phyloP scores from a whole-genome alignment of 1,284 basidiomycete genomes.

The Malassezia pachydermatis region DNA sequence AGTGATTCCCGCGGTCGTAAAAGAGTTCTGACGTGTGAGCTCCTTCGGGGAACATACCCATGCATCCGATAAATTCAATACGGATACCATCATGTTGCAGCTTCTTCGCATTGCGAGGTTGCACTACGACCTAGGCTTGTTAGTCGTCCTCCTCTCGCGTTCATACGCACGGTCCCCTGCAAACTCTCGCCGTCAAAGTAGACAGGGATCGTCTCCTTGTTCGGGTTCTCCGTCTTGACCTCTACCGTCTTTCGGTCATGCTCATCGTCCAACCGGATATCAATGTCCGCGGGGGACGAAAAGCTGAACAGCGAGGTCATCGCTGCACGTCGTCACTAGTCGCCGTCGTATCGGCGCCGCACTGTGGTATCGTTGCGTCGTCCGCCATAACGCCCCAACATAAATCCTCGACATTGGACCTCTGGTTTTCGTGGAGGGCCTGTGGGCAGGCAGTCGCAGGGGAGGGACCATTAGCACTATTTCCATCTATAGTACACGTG shows the following conservation, averaged over 20 bases:
- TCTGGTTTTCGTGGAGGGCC: no score
- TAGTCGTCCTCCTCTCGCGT: background rate
- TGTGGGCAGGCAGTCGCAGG: no score
- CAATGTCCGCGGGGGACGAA: conserved; percentile 77
- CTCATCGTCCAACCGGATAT: conserved; percentile 71
- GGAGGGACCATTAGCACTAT: no score
- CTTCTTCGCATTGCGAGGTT: conserved; percentile 88
- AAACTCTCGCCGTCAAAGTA: conserved; percentile 92
- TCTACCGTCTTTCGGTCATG: conserved; percentile 68
- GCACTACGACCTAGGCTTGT: conserved; percentile 61
- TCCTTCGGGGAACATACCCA: no score
- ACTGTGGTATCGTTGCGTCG: background rate
- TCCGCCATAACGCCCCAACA: background rate
- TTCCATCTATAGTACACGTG: no score
- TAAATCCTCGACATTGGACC: conserved; percentile 1
- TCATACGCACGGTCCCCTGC: conserved; percentile 62
- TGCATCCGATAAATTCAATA: conserved; percentile 91
- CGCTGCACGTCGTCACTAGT: background rate
- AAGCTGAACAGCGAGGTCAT: conserved; percentile 84
- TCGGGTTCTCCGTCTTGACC: conserved; percentile 60
- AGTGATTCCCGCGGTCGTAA: conserved; percentile 92
- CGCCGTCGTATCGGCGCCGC: no score
- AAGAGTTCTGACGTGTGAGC: conserved; percentile 72
- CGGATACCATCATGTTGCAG: conserved; percentile 92
- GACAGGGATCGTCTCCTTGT: conserved; percentile 71